Evolutionary conservation across 257 asterid genomes (phyloP).

Genomic region (Nicotiana noctiflora): DNA sequence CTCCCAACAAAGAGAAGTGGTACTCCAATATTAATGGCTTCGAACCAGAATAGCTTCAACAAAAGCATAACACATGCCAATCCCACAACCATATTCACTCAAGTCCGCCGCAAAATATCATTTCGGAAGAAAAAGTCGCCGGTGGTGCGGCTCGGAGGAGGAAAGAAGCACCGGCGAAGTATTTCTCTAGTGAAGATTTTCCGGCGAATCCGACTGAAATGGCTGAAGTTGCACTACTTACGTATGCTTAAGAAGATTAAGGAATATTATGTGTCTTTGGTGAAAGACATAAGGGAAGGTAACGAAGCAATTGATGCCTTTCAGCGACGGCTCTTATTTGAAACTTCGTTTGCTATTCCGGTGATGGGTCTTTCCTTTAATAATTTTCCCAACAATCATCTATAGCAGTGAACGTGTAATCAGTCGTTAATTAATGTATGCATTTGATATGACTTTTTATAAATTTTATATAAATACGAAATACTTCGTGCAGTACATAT

Average conservation of each 20-base stretch:
- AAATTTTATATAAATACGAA: fast-evolving
- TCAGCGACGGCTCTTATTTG: conserved; percentile 50
- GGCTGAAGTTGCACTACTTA: conserved; percentile 34
- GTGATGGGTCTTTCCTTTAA: conserved; percentile 51
- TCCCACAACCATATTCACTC: background rate
- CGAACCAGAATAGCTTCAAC: conserved; percentile 13
- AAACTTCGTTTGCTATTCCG: conserved; percentile 62
- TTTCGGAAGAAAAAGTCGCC: conserved; percentile 36
- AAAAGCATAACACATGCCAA: background rate
- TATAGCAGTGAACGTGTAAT: too few species aligned
- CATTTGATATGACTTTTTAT: too few species aligned
- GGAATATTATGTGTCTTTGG: conserved; percentile 25
- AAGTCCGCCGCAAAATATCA: conserved; percentile 25
- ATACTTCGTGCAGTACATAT: too few species aligned
- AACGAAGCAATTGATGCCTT: conserved; percentile 35
- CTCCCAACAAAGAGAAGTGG: background rate
- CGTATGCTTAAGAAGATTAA: conserved; percentile 39
- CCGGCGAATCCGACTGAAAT: conserved; percentile 35
- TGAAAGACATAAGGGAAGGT: conserved; percentile 42
- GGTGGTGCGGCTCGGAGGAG: conserved; percentile 46
- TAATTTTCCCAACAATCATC: conserved; percentile 4
- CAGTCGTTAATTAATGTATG: too few species aligned
- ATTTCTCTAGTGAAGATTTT: conserved; percentile 30
- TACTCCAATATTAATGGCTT: conserved; percentile 20
- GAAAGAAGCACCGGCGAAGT: conserved; percentile 40